Conservation (phyloP, 1,284 basidiomycete genomes). For the Ustilago nuda region DNA sequence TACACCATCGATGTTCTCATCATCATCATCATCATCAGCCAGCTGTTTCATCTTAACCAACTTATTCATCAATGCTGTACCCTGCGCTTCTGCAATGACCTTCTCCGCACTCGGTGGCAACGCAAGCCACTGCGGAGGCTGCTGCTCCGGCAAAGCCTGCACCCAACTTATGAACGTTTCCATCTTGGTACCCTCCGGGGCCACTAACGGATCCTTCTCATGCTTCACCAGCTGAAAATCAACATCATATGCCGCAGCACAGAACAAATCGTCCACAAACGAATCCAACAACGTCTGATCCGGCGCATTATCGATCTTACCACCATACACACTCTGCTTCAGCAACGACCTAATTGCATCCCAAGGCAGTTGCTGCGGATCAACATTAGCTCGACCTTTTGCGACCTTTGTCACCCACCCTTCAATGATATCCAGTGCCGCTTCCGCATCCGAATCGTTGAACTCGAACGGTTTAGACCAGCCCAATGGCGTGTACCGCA, state of each 20-base stretch:
- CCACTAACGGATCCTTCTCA: conserved; percentile 49
- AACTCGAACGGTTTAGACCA: conserved; percentile 68
- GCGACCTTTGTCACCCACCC: conserved; percentile 62
- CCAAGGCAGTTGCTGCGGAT: conserved; percentile 66
- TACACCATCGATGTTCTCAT: background rate
- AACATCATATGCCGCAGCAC: conserved; percentile 62
- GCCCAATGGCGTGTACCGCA: conserved; percentile 66
- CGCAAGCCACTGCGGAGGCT: conserved; percentile 67
- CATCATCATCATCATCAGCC: conserved; percentile 56
- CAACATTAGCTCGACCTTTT: conserved; percentile 59
- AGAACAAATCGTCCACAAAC: conserved; percentile 66
- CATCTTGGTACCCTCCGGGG: conserved; percentile 66
- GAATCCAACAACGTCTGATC: conserved; percentile 67
- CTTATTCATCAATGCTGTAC: conserved; percentile 57
- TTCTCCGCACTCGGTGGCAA: conserved; percentile 66
- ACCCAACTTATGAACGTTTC: conserved; percentile 65
- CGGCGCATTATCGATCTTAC: conserved; percentile 64
- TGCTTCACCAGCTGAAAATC: conserved; percentile 63
- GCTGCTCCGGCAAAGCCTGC: conserved; percentile 64
- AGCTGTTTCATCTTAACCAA: conserved; percentile 63
- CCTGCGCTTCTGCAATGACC: conserved; percentile 63
- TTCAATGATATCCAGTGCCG: conserved; percentile 66
- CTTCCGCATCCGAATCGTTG: conserved; percentile 66
- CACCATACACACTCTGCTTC: conserved; percentile 66
- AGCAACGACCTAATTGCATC: conserved; percentile 64